These are phyloP conservation scores for Triticum dicoccoides DNA, from an alignment of 176 grass and related monocot genomes.

Conservation along the genomic window DNA sequence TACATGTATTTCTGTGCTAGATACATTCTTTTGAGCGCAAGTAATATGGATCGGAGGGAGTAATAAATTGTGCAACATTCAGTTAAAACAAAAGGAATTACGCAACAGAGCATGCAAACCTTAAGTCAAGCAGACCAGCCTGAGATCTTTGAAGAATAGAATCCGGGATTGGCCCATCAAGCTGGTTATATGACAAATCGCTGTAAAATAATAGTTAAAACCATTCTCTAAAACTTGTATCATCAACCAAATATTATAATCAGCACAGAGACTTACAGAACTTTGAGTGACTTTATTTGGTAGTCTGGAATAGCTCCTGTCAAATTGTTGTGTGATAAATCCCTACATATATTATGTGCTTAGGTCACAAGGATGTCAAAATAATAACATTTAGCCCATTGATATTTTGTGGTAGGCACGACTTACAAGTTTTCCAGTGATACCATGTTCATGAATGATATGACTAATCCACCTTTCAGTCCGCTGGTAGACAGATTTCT, in stretches of 20 bases:
- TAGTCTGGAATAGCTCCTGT: background rate
- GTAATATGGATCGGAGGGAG: background rate
- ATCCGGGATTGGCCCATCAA: background rate
- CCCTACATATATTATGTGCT: background rate
- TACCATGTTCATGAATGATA: background rate
- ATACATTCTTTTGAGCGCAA: too few relatives aligned
- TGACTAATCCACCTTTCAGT: background rate
- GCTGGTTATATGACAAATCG: background rate
- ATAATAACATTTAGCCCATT: background rate
- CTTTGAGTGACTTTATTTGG: background rate
- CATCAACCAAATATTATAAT: background rate
- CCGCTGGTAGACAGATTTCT: background rate
- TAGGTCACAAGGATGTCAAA: background rate
- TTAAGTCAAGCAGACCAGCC: background rate
- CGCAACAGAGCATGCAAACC: background rate
- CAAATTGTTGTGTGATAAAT: slow-evolving; percentile 11
- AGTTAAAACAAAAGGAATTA: background rate
- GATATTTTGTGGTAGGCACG: background rate
- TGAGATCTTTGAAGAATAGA: background rate
- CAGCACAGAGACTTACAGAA: background rate
- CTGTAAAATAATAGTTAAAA: background rate
- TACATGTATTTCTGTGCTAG: too few relatives aligned
- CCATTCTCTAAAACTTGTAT: background rate
- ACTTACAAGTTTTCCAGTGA: slow-evolving; percentile 21
- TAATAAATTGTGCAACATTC: background rate